Evolutionary conservation across 1,284 basidiomycete species (phyloP), one percentile per base, ranked within the genome.

Genomic region (Coniferiporia sulphurascens): DNA sequence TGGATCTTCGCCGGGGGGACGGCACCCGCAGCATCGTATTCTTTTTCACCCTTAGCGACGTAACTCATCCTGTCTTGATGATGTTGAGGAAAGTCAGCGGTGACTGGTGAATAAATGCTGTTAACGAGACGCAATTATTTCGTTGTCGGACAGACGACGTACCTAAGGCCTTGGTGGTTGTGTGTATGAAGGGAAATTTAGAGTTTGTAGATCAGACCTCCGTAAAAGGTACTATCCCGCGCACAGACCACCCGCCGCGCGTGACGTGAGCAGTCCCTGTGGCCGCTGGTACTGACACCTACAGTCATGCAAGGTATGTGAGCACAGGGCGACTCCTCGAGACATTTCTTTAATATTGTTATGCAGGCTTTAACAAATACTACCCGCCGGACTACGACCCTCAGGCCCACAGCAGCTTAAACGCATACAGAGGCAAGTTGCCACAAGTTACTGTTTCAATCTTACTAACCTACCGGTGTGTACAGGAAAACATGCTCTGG

Each of bases 31-130:
- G 93, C 93, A 68, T 96, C 94, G 81, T 94, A 94, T 75, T 98
- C 95, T 80, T 98, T 95, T 80, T 95, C 90, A 76, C 87, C 91
- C 89, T 96, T 97, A 85, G 95, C 93, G 93, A 97, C 95, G 91
- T 95, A 94, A 90, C 91, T 93, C 95, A 98, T 98, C 82, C 78
- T 91, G 69, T 64, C 67, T 71, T 54, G 66, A 80, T 83, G 83
- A 83, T 27, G 27, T 86, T 85, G 84, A 87, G 61, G 52, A 60
- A 69, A 72, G 68, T 70, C 76, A 75, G 73, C 69, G 73, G 76
- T 77, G 76, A 78, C 75, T 73, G 55, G 17, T 43, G 44, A 32
- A 36, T 44, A 19, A 34, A 27, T 8, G 41, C 58, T 35, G 12
- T 43, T 13, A 52, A 43, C 17, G 46, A 19, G 27, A 51, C 3